Base-by-base conservation (phyloP, 331 rosid genomes). In the Pyrus hybrid region DNA sequence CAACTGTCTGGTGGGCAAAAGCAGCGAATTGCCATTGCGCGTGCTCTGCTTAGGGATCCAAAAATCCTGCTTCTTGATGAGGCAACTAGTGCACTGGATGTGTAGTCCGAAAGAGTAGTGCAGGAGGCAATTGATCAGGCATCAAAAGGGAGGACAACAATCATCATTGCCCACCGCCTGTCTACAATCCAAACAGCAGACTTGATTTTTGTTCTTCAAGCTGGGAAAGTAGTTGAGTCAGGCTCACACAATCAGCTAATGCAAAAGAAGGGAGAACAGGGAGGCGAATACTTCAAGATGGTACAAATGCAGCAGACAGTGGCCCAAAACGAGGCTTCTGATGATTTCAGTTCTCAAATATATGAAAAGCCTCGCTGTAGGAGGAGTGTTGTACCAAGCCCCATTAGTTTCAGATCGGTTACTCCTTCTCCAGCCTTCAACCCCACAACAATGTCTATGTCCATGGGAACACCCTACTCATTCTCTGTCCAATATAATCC, bases 1-100 rank as follows among this genome's bases (percentile, higher is more conserved):
- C 96, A 87, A 61, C 69, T 93, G 83, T 93, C 93, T 37, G 97
- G 98, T 4, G 98, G 97, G 62, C 97, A 91, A 85, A 91, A 91
- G 91, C 97, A 91, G 74, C 85, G 96, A 22, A 90, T 93, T 43
- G 92, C 91, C 33, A 91, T 90, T 64, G 98, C 97, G 6, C 82
- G 97, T 83, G 97, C 98, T 65, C 87, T 93, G n/a, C 86, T 91
- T 5, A 85, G 93, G 80, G 91, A 93, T 76, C 98, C 98, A 28
- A 91, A 85, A 86, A 80, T 93, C 35, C 83, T 93, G 35, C 87
- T 93, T 51, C 97, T 93, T 32, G 98, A 91, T 84, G 98, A 91
- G 87, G 97, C 89, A 60, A 91, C 98, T 13, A 93, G 96, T 80
- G 95, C 97, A n/a, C 71, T 93, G 43, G 98, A 93, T 83, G 77